Conservation (phyloP, 768 basidiomycete species). For the Tylopilus plumbeoviolaceoides region DNA sequence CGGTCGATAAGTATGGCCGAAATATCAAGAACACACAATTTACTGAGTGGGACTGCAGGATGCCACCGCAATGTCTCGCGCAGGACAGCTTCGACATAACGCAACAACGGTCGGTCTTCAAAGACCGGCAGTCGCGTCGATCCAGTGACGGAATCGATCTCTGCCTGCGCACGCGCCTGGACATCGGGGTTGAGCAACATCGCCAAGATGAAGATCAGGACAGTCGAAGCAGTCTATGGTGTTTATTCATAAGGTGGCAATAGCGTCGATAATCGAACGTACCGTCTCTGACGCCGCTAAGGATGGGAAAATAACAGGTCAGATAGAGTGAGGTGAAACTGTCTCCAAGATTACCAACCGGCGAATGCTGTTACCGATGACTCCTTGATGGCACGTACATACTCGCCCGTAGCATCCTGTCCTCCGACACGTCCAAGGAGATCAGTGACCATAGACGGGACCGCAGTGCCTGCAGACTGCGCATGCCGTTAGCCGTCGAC, state of each 20-base stretch:
- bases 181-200: conserved; percentile 36
- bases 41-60: conserved; percentile 33
- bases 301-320: neutral
- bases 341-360: conserved; percentile 12
- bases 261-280: neutral
- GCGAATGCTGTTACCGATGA: conserved; percentile 29
- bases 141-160: conserved; percentile 33
- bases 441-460: conserved; percentile 27
- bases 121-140: conserved; percentile 29
- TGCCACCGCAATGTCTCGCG: conserved; percentile 36
- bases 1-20: neutral
- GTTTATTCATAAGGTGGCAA: neutral
- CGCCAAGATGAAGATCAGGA: conserved; percentile 31
- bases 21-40: neutral
- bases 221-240: conserved; percentile 29
- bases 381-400: conserved; percentile 25
- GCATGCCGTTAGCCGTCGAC: neutral
- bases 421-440: conserved; percentile 13
- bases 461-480: conserved; percentile 22
- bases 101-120: conserved; percentile 26
- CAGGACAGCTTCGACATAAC: conserved; percentile 26
- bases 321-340: neutral
- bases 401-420: conserved; percentile 1
- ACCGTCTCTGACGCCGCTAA: conserved; percentile 31
- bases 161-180: conserved; percentile 37